Evolutionary conservation across 371 early-diverging fungal genomes (phyloP), one percentile per base, ranked within the genome.

Genomic region (Syncephalastrum sp.): DNA sequence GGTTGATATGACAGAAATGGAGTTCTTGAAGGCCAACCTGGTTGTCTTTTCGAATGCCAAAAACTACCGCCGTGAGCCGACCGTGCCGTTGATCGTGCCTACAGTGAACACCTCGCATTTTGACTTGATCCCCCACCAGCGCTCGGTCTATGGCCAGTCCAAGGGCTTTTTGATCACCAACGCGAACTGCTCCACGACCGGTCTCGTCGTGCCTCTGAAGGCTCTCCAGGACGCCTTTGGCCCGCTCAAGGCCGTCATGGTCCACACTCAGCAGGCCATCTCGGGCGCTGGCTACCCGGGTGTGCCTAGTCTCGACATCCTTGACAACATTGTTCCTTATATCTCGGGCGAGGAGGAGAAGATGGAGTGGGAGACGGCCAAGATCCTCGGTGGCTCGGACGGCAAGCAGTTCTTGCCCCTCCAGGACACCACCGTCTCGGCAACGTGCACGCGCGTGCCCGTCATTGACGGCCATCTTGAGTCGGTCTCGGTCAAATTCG

Each of bases 211-310:
- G 23, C 89, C 92, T 0, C 77, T 97, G 50, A 93, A 94, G 80
- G 91, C 97, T 4, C 77, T 97, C 24, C 87, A 91, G 70, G 92
- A 94, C 64, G 85, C 84, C 21, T 95, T 93, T 73, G 95, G 96
- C 3, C 90, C 91, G 25, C 55, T 96, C 47, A 68, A 72, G 41
- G 82, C 83, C 47, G 85, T 94, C 43, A 72, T 89, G 15, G 96
- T 98, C 45, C 82, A 85, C 33, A 96, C 97, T 23, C 84, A 96
- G 82, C 98, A 98, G 80, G 97, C 98, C 38, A 89, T 97, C 63
- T 93, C 94, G 4, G 92, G 98, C 46, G 96, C 97, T 4, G 97
- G 98, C 21, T 96, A 96, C 75, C 97, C 98, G 1, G 98, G 98
- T 57, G 93, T 97, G 0, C 80, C 93, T 6, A 90, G 92, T 38